These are phyloP conservation scores for Xylaria curta DNA, from an alignment of 495 filamentous ascomycete genomes.

Conservation along the genomic window DNA sequence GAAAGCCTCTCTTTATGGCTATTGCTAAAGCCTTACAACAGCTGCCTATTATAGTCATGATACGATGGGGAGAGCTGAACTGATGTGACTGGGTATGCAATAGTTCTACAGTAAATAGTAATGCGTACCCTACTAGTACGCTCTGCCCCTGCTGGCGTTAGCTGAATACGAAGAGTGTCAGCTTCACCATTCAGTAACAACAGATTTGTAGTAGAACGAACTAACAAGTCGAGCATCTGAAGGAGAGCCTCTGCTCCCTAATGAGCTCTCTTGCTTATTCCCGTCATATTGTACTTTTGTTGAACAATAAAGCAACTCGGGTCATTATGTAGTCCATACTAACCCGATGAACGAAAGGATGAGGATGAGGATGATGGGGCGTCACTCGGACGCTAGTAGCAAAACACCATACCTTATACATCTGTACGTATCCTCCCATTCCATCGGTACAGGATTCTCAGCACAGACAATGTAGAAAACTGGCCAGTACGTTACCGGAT, in stretches of 20 bases:
- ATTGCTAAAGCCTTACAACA: background rate
- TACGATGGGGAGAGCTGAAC: background rate
- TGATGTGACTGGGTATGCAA: background rate
- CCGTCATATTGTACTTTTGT: background rate
- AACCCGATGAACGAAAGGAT: background rate
- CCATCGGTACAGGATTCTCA: background rate
- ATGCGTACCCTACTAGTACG: too few species aligned
- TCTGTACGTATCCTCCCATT: background rate
- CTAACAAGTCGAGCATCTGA: background rate
- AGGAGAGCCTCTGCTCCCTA: background rate
- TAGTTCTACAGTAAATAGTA: background rate
- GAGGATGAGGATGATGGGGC: background rate
- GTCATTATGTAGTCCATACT: background rate
- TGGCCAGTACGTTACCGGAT: background rate
- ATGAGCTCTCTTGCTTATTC: background rate
- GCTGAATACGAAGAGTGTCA: background rate
- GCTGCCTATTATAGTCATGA: background rate
- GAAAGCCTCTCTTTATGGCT: constrained; percentile 1
- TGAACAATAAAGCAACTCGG: background rate
- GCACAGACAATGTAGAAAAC: too few species aligned
- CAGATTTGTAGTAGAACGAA: background rate
- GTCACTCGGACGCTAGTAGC: background rate
- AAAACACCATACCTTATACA: background rate
- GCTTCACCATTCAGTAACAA: background rate
- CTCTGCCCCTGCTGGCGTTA: background rate